Evolutionary conservation across 352 stramenopile species (phyloP).

Genomic region (Globisporangium radiosum): DNA sequence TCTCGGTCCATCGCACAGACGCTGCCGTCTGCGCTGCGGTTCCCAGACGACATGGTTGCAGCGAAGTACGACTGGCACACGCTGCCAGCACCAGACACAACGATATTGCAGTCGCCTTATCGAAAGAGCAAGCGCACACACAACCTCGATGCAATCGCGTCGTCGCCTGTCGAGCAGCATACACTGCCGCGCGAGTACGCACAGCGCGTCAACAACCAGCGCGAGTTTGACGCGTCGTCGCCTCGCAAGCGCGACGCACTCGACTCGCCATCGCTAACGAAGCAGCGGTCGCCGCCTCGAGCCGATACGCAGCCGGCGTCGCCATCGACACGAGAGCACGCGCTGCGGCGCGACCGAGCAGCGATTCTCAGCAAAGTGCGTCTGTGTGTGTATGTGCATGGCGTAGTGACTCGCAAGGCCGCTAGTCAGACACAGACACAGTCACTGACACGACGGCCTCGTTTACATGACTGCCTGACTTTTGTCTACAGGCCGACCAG

Average conservation of each 20-base stretch:
- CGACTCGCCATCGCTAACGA: background rate
- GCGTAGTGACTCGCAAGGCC: background rate
- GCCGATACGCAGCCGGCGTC: conserved; percentile 4
- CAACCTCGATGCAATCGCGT: too few relatives aligned
- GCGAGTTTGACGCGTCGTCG: background rate
- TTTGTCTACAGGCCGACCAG: conserved; percentile 26
- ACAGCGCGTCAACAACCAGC: background rate
- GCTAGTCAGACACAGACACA: background rate
- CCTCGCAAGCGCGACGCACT: background rate
- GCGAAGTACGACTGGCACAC: conserved; percentile 27
- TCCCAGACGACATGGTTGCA: conserved; percentile 16
- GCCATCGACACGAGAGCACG: conserved; percentile 16
- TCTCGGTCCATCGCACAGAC: conserved; percentile 17
- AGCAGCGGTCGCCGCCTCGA: background rate
- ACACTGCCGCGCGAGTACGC: too few relatives aligned
- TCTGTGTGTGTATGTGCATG: background rate
- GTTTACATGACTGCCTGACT: background rate
- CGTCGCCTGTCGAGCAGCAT: too few relatives aligned
- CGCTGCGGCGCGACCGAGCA: conserved; percentile 28
- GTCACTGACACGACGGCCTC: background rate
- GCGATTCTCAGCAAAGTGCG: conserved; percentile 27
- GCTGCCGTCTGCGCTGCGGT: conserved; percentile 32
- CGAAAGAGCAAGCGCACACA: too few relatives aligned
- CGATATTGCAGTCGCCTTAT: conserved; percentile 1
- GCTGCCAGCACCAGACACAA: conserved; percentile 10